Evolutionary conservation across 495 filamentous ascomycete species (phyloP), one percentile per base, ranked within the genome.

Genomic region (Niebla homalea): DNA sequence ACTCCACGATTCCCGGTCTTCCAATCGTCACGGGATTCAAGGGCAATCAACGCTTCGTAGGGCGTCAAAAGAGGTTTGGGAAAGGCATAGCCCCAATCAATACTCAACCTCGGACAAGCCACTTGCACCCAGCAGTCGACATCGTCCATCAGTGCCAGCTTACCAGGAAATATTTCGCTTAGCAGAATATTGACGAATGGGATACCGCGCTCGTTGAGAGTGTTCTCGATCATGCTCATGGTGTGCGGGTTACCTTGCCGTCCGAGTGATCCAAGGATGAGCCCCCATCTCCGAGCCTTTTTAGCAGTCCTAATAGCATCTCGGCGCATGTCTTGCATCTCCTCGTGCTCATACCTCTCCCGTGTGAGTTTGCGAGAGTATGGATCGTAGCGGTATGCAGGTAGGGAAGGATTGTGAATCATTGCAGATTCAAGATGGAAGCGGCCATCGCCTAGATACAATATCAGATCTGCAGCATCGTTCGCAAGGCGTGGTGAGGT

Each of bases 51-150:
- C 22, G 92, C 92, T 67, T 98, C 92, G 55, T 97, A 96, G 12
- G 92, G 90, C 42, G 89, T 97, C 60, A 98, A 62, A 54, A 98
- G 60, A 29, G 92, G 92, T 29, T 85, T 70, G 4, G 84, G 73
- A 64, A 98, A 98, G 14, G 93, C 92, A 70, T 97, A 98, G 0
- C 92, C 92, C 92, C 92, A 98, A 68, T 98, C 92, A 52, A 98
- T 98, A 63, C 88, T 94, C 59, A 98, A 59, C 23, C 92, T 67
- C 7, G 92, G 92, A 70, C 92, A 98, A 8, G 92, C 92, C 38
- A 98, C 86, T 66, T 98, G 92, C 32, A 97, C 89, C 92, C 92
- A 98, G 52, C 86, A 90, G 56, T 94, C 92, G 5, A 98, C 84
- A 61, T 97, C 89, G 22, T 61, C 57, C 87, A 98, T 94, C 70